These are phyloP conservation scores for Bipolaris cookei DNA, from an alignment of 2,329 filamentous ascomycete species.

Conservation along the genomic window DNA sequence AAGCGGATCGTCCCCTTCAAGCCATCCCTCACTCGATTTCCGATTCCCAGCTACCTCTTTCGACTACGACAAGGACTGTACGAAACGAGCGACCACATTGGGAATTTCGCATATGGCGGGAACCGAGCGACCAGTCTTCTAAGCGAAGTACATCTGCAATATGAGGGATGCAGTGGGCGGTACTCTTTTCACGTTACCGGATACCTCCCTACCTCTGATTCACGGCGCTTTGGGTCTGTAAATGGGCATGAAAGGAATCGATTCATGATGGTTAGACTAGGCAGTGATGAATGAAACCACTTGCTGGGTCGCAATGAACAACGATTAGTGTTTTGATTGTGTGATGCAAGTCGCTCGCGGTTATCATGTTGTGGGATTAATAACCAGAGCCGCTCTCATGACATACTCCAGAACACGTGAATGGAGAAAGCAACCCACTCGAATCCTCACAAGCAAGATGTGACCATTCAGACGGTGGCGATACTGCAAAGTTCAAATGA, in stretches of 20 bases:
- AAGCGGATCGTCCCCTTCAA: slow-evolving; percentile 64
- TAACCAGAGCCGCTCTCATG: not conserved
- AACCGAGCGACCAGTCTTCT: slow-evolving; percentile 35
- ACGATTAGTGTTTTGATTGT: slow-evolving; percentile 10
- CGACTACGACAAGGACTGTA: slow-evolving; percentile 26
- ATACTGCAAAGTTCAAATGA: not conserved
- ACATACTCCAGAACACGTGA: not conserved
- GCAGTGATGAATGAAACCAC: slow-evolving; percentile 46
- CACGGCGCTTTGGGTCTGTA: slow-evolving; percentile 48
- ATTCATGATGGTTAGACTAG: slow-evolving; percentile 47
- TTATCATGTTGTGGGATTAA: not conserved
- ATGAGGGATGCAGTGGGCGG: slow-evolving; percentile 36
- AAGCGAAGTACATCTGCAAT: slow-evolving; percentile 29
- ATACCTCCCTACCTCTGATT: slow-evolving; percentile 34
- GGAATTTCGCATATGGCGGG: slow-evolving; percentile 41
- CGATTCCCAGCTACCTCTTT: slow-evolving; percentile 39
- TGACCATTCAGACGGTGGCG: not conserved
- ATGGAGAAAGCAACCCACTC: not conserved
- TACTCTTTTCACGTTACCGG: slow-evolving; percentile 33
- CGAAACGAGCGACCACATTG: slow-evolving; percentile 36
- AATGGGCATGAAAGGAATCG: slow-evolving; percentile 31
- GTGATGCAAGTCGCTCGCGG: slow-evolving; percentile 6
- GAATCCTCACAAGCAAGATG: not conserved
- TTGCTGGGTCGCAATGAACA: slow-evolving; percentile 41
- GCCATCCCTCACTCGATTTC: slow-evolving; percentile 42